phyloP scores from a whole-genome alignment of 148 eudicot species.

The Gaultheria prostrata region DNA sequence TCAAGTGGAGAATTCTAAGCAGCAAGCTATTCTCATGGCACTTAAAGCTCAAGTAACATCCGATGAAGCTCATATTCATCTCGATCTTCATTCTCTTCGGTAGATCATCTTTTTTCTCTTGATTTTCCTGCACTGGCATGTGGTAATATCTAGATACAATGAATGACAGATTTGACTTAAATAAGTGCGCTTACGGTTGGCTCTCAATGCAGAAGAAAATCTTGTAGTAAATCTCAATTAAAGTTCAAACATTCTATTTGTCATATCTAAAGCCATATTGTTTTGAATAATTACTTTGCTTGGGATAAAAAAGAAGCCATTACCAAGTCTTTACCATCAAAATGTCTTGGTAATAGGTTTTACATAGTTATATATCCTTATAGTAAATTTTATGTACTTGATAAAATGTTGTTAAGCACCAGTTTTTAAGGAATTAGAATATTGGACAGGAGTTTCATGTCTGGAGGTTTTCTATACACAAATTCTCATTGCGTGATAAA shows the following conservation, averaged over 20 bases:
- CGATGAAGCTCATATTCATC: constrained; percentile 98
- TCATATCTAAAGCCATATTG: neutral
- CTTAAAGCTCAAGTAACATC: constrained; percentile 92
- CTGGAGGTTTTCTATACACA: neutral
- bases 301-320: neutral
- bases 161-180: neutral
- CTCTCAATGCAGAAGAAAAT: neutral
- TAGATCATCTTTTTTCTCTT: constrained; percentile 45
- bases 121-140: constrained; percentile 75
- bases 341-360: neutral
- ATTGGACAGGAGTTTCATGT: neutral
- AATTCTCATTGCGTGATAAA: neutral
- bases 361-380: neutral
- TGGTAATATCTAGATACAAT: constrained; percentile 34
- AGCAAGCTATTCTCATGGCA: constrained; percentile 83
- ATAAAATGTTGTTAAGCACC: neutral
- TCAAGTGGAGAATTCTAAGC: constrained; percentile 99
- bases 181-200: neutral
- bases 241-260: neutral
- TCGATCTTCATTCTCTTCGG: constrained; percentile 96
- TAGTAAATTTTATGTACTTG: neutral
- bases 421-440: neutral
- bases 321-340: neutral
- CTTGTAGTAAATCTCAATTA: neutral
- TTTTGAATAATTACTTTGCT: neutral